These are phyloP conservation scores for Rhizopus delemar DNA, from an alignment of 371 early-diverging fungal genomes.

Conservation along the genomic window DNA sequence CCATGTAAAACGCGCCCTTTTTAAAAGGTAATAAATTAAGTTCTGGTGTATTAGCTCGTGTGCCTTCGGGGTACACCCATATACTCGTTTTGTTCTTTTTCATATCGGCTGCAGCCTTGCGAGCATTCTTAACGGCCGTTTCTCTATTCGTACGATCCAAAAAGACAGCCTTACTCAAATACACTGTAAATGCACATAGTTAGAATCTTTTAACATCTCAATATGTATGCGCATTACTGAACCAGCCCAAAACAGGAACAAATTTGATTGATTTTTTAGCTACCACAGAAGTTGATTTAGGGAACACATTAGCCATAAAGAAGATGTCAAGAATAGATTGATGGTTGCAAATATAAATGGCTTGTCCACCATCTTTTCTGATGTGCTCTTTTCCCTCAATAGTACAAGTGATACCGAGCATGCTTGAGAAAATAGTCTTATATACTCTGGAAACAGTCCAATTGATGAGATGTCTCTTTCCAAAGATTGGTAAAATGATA, in stretches of 20 bases:
- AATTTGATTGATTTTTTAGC: slow-evolving; percentile 80
- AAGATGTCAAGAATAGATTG: slow-evolving; percentile 83
- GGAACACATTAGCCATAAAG: slow-evolving; percentile 71
- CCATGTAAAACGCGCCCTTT: slow-evolving; percentile 91
- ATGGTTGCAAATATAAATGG: slow-evolving; percentile 83
- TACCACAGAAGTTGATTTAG: slow-evolving; percentile 69
- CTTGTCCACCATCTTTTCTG: slow-evolving; percentile 42
- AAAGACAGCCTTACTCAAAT: slow-evolving; percentile 78
- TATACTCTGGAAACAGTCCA: slow-evolving; percentile 62
- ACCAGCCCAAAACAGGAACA: slow-evolving; percentile 85
- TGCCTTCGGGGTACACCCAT: slow-evolving; percentile 94
- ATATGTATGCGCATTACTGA: slow-evolving; percentile 62
- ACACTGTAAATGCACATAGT: slow-evolving; percentile 50
- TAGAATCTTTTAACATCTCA: not conserved
- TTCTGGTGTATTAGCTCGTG: slow-evolving; percentile 72
- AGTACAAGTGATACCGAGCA: slow-evolving; percentile 61
- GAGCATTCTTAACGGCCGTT: slow-evolving; percentile 79
- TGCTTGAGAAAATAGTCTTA: slow-evolving; percentile 41
- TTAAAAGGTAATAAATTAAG: slow-evolving; percentile 88
- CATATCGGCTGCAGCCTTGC: slow-evolving; percentile 76
- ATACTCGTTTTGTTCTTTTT: slow-evolving; percentile 75
- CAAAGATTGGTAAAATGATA: slow-evolving; percentile 46
- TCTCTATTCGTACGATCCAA: slow-evolving; percentile 84
- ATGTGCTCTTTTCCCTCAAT: slow-evolving; percentile 68
- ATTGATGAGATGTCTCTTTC: slow-evolving; percentile 60